Percentiles rank a stretch among this genome's conserved stretches.
Evolutionary conservation across 2,329 filamentous ascomycete genomes (phyloP).

Genomic region (Huntiella omanensis): DNA sequence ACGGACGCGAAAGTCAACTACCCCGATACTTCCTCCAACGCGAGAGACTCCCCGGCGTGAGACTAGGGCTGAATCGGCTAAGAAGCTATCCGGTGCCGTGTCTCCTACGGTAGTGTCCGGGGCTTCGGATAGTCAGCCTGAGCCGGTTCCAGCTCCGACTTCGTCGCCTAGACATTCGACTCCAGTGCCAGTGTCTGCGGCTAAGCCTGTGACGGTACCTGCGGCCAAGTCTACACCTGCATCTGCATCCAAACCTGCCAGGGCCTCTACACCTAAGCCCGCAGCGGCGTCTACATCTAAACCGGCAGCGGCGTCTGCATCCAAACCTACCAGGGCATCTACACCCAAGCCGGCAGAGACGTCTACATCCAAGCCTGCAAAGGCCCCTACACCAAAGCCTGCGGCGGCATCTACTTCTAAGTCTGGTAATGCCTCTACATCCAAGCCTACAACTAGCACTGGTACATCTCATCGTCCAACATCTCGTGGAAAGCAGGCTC

Average conservation of each 20-base stretch:
- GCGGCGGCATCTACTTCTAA: no score
- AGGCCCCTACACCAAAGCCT: no score
- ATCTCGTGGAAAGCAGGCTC: slow-evolving; percentile 28
- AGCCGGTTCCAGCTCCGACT: slow-evolving; percentile 14
- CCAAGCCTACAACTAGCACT: slow-evolving; percentile 19
- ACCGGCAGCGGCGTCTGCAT: no score
- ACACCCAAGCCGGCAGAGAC: no score
- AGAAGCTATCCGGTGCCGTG: slow-evolving; percentile 17
- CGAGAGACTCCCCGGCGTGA: slow-evolving; percentile 23
- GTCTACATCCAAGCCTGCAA: no score
- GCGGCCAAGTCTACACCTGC: no score
- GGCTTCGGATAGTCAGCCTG: slow-evolving; percentile 14
- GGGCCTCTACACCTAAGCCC: no score
- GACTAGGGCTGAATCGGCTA: slow-evolving; percentile 25
- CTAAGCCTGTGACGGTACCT: no score
- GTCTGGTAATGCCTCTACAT: slow-evolving; percentile 13
- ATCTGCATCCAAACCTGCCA: no score
- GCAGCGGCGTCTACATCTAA: no score
- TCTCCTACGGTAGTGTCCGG: slow-evolving; percentile 12
- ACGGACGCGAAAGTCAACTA: slow-evolving; percentile 13
- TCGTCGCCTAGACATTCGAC: slow-evolving; percentile 1
- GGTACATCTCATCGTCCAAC: slow-evolving; percentile 25
- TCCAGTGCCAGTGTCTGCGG: no score
- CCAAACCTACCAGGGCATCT: no score
- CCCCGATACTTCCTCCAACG: slow-evolving; percentile 20